These are phyloP conservation scores for Spergularia bocconei DNA, from an alignment of 148 eudicot species.

Conservation along the genomic window DNA sequence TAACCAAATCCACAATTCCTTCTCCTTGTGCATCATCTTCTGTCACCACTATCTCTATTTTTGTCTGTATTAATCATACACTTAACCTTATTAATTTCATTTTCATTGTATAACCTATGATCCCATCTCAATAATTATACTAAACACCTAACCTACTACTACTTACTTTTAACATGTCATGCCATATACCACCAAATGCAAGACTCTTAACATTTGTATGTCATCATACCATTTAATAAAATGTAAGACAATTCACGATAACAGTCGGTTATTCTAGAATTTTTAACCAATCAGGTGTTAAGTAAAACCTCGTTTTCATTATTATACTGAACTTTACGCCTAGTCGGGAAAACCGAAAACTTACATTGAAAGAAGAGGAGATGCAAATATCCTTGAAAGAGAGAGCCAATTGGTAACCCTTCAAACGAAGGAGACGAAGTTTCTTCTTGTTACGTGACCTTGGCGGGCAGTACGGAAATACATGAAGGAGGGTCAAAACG, in stretches of 20 bases:
- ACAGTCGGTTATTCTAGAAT: too few species aligned
- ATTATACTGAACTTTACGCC: too few species aligned
- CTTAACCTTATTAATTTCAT: constrained; percentile 13
- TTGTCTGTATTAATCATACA: constrained; percentile 51
- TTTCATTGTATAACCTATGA: neutral
- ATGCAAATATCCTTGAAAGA: constrained; percentile 74
- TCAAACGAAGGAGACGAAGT: constrained; percentile 49
- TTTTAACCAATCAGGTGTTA: too few species aligned
- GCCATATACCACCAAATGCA: neutral
- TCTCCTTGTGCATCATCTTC: constrained; percentile 75
- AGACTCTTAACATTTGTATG: too few species aligned
- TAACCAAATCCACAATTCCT: constrained; percentile 56
- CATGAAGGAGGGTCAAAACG: constrained; percentile 67
- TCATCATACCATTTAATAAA: too few species aligned
- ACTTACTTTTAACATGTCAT: neutral
- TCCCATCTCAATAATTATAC: too few species aligned
- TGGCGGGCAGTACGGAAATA: constrained; percentile 36
- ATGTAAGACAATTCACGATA: too few species aligned
- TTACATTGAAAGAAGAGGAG: constrained; percentile 63
- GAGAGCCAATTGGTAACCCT: constrained; percentile 75
- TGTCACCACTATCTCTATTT: constrained; percentile 81
- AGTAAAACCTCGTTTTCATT: too few species aligned
- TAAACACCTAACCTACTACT: too few species aligned
- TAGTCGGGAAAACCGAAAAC: neutral
- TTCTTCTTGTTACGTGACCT: constrained; percentile 51